Conservation (phyloP, 352 stramenopile genomes). For the Globisporangium nodosum region DNA sequence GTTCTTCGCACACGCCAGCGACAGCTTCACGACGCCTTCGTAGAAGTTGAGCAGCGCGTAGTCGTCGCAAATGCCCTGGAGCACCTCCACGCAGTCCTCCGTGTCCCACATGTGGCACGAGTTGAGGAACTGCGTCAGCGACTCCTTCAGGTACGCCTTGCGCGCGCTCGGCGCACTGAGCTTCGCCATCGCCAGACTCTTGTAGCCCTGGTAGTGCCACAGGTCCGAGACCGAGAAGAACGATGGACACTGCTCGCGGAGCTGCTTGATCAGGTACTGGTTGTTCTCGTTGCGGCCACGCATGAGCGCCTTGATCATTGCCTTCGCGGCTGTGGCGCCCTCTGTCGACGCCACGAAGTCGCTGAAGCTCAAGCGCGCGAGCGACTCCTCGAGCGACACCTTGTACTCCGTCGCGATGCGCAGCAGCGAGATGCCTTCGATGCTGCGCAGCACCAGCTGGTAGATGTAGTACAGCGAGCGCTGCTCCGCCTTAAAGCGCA, state of each 20-base stretch:
- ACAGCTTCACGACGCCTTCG: constrained; percentile 82
- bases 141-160: constrained; percentile 59
- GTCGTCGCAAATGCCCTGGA: constrained; percentile 77
- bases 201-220: constrained; percentile 84
- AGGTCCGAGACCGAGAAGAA: constrained; percentile 80
- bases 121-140: constrained; percentile 73
- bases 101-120: constrained; percentile 86
- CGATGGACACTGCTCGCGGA: constrained; percentile 78
- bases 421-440: constrained; percentile 75
- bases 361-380: constrained; percentile 64
- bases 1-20: constrained; percentile 72
- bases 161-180: constrained; percentile 61
- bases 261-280: constrained; percentile 73
- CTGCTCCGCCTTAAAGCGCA: constrained; percentile 77
- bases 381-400: constrained; percentile 54
- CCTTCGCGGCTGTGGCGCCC: constrained; percentile 53
- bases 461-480: constrained; percentile 79
- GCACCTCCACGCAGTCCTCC: constrained; percentile 64
- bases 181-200: constrained; percentile 75
- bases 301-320: constrained; percentile 77
- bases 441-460: constrained; percentile 66
- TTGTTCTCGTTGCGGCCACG: constrained; percentile 77
- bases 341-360: constrained; percentile 70
- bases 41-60: constrained; percentile 78
- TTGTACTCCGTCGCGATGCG: constrained; percentile 63